Evolutionary conservation across 768 basidiomycete genomes (phyloP), one percentile per base, ranked within the genome.

Genomic region (Lactarius sp.): DNA sequence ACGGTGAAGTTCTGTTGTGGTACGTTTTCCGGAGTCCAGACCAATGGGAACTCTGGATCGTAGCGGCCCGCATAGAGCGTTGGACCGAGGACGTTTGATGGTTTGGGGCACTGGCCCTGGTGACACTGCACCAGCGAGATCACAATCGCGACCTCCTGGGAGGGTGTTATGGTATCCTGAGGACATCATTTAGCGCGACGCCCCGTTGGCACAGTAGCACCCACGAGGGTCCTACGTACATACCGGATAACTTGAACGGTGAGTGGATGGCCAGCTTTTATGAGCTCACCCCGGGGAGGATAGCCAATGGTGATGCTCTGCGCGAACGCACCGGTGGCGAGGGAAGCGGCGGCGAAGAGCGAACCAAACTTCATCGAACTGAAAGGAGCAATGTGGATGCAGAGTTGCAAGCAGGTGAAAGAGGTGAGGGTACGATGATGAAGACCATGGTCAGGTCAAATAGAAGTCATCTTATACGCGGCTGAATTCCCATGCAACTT

Each of bases 171-270:
- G 5, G 71, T 70, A 69, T 71, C 71, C 70, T 75, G 56, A 14
- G 56, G 2, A 13, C 10, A 13, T 41, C 22, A 41, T 41, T 41
- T 41, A 41, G 39, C 39, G 39, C 12, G 12, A 10, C 12, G 39
- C 22, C 22, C 22, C 22, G 22, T 27, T 27, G 22, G 22, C 22
- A 4, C 39, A 13, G 10, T 13, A 41, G 39, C 39, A 41, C 14
- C 12, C 39, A 41, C 12, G 18, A 60, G 39, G 42, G 42, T 44
- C 16, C 42, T 44, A 66, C 73, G 39, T 64, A 77, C 75, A 0
- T 76, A 76, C 13, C 71, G 66, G 57, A 72, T 69, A 42, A 78
- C 69, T 46, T 76, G 70, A 39, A 77, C 76, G 12, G 71, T 75
- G 56, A 78, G 60, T 36, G 68, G 69, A 46, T 61, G 51, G 1